Evolutionary conservation across 1,139 yeast genomes (phyloP), one percentile per base, ranked within the genome.

Genomic region (Williopsis jadinii): DNA sequence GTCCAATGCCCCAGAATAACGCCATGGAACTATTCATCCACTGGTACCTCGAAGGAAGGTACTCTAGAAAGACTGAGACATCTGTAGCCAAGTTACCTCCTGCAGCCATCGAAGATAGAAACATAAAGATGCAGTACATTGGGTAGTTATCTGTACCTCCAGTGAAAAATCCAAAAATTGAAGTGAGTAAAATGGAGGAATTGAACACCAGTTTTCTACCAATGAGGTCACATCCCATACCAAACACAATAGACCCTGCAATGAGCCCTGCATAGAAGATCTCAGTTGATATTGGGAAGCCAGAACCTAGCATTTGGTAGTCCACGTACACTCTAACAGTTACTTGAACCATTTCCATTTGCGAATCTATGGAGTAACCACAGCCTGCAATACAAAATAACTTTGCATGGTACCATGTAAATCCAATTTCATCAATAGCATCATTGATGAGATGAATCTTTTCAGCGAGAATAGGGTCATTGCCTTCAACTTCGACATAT

Each of bases 281-380:
- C 41, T 61, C 60, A 5, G 62, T 57, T 3, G 57, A 57, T 19
- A 57, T 42, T 9, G 67, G 79, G 42, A 47, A 63, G 3, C 42
- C 41, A 8, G 34, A 30, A 28, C 38, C 38, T 12, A 24, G 76
- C 60, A 71, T 62, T 64, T 75, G 62, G 62, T 61, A 57, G 57
- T 68, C 61, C 19, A 68, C 69, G 38, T 63, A 64, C 2, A 63
- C 59, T 30, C 61, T 65, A 13, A 71, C 74, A 2, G 75, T 62
- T 9, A 71, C 60, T 47, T 71, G 76, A 40, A 73, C 55, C 54
- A 66, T 63, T 32, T 68, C 70, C 49, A 79, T 62, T 54, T 77
- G 77, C 12, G 82, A 75, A 55, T 79, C 84, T 27, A 75, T 78
- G 8, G 80, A 73, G 52, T 79, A 79, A 12, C 85, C 85, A 70